These are phyloP conservation scores for Cicer yamashitae DNA, from an alignment of 306 rosid species.

Conservation along the genomic window DNA sequence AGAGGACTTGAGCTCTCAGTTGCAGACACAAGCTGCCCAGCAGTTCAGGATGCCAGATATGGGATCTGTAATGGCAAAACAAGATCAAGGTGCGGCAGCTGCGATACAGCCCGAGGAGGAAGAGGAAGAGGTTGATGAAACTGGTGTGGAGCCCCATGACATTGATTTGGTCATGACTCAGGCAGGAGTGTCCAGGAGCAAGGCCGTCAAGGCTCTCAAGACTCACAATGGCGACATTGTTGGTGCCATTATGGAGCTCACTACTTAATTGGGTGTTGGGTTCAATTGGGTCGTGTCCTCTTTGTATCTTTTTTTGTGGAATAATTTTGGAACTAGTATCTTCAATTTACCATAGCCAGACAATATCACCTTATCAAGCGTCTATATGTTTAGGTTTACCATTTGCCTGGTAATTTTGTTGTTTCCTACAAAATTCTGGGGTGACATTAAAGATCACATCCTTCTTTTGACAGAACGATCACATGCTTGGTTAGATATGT, in stretches of 20 bases:
- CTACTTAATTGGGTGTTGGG: conserved; percentile 51
- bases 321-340: conserved; percentile 30
- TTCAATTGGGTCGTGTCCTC: conserved; percentile 12
- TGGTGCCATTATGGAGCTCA: conserved; percentile 91
- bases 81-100: conserved; percentile 60
- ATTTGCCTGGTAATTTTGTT: conserved; percentile 44
- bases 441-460: conserved; percentile 13
- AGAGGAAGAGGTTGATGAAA: conserved; percentile 76
- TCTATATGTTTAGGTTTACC: conserved; percentile 46
- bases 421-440: conserved; percentile 4
- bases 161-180: conserved; percentile 93
- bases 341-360: conserved; percentile 36
- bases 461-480: conserved; percentile 2
- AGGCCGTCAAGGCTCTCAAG: conserved; percentile 94
- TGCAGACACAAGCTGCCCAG: conserved; percentile 91
- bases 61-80: conserved; percentile 65
- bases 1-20: conserved; percentile 87
- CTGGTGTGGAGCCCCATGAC: conserved; percentile 78
- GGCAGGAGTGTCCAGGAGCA: conserved; percentile 83
- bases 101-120: conserved; percentile 67
- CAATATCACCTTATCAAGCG: conserved; percentile 36
- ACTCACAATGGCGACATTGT: conserved; percentile 82
- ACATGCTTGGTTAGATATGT: neutral
- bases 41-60: conserved; percentile 89
- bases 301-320: conserved; percentile 27